Evolutionary conservation across 225 moss, liverwort and hornwort species (phyloP).

Genomic region (Anthoceros angustus): DNA sequence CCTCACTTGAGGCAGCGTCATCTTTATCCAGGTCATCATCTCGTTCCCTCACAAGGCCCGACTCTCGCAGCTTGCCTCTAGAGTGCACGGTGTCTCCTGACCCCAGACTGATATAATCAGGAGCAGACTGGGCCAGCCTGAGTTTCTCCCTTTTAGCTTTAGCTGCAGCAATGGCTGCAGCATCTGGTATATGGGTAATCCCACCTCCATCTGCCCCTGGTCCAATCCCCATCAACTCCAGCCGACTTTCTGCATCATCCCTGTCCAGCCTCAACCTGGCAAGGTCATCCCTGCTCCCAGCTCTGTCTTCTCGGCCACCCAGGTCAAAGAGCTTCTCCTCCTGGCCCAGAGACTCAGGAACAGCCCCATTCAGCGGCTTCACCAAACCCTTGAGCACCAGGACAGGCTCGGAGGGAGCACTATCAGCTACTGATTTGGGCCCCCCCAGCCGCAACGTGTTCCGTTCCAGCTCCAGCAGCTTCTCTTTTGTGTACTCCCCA

Average conservation of each 20-base stretch:
- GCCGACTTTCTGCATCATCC: constrained; percentile 80
- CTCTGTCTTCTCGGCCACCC: constrained; percentile 28
- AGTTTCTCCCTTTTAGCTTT: constrained; percentile 83
- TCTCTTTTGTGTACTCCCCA: constrained; percentile 95
- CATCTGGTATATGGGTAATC: constrained; percentile 89
- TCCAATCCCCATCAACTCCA: constrained; percentile 96
- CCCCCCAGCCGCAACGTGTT: constrained; percentile 71
- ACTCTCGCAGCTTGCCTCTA: constrained; percentile 42
- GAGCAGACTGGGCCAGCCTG: constrained; percentile 84
- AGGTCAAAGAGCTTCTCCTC: constrained; percentile 16
- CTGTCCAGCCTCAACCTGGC: constrained; percentile 34
- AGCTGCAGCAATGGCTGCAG: constrained; percentile 91
- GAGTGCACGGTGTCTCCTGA: constrained; percentile 47
- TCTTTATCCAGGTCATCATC: constrained; percentile 40
- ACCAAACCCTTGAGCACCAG: constrained; percentile 80
- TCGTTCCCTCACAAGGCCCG: constrained; percentile 23
- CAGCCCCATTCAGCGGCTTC: constrained; percentile 38
- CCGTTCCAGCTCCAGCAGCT: constrained; percentile 75
- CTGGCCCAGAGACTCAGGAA: constrained; percentile 24
- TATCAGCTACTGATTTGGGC: constrained; percentile 36
- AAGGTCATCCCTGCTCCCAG: constrained; percentile 22
- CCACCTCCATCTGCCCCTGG: constrained; percentile 76
- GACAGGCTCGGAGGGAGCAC: constrained; percentile 53
- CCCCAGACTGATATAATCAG: constrained; percentile 76
- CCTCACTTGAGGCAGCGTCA: constrained; percentile 75